Evolutionary conservation across 306 rosid genomes (phyloP).

Genomic region (Dalbergia cochinchinensis): DNA sequence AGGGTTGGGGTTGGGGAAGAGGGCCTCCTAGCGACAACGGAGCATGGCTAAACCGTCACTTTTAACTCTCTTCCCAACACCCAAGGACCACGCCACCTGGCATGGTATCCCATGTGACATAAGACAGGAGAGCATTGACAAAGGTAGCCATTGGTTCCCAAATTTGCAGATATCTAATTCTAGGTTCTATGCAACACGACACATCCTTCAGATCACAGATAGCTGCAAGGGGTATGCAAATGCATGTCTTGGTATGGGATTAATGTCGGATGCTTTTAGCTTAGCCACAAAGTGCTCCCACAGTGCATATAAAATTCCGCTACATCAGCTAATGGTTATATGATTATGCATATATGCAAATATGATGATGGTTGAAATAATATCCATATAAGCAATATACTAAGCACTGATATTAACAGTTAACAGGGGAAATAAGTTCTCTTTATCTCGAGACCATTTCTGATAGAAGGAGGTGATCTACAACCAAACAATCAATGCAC

Average conservation of each 20-base stretch:
- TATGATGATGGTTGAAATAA: neutral
- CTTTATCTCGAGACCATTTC: too few species aligned
- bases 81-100: constrained; percentile 56
- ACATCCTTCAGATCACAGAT: constrained; percentile 29
- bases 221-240: neutral
- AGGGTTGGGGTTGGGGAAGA: constrained; percentile 60
- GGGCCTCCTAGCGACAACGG: constrained; percentile 54
- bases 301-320: neutral
- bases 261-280: neutral
- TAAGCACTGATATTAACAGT: neutral
- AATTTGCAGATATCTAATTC: constrained; percentile 36
- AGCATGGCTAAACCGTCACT: constrained; percentile 72
- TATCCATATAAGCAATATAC: neutral
- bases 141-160: constrained; percentile 29
- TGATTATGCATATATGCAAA: constrained; percentile 1
- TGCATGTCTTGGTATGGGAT: neutral
- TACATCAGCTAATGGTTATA: neutral
- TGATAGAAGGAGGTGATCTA: neutral
- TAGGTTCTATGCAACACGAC: constrained; percentile 33
- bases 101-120: constrained; percentile 57
- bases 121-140: constrained; percentile 31
- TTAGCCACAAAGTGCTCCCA: neutral
- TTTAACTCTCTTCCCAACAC: constrained; percentile 57
- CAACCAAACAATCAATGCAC: neutral
- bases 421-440: neutral